Conservation (phyloP, 352 stramenopile genomes). For the Phytophthora citrophthora region DNA sequence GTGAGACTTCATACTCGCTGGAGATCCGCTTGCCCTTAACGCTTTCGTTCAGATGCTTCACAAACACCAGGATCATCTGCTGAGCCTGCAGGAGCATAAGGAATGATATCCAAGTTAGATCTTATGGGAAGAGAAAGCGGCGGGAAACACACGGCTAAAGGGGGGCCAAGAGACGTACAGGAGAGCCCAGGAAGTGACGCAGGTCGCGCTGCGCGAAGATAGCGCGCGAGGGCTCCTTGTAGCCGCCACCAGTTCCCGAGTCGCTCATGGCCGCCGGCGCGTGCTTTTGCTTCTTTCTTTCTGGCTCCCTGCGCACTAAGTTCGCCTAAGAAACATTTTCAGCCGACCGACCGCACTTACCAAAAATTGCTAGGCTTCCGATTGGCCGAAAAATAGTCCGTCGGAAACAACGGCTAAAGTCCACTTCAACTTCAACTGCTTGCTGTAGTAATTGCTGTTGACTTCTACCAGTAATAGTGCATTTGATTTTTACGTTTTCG, state of each 20-base stretch:
- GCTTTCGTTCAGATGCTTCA: conserved; percentile 85
- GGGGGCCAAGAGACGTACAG: conserved; percentile 36
- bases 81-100: conserved; percentile 52
- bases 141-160: neutral
- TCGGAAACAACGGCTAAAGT: no score
- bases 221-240: conserved; percentile 66
- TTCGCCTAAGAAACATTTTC: no score
- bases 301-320: conserved; percentile 12
- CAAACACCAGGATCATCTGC: conserved; percentile 83
- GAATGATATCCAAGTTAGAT: conserved; percentile 6
- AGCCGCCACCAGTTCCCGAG: conserved; percentile 31
- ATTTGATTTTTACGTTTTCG: conserved; percentile 13
- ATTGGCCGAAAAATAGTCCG: no score
- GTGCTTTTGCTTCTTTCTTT: conserved; percentile 36
- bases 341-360: no score
- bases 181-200: conserved; percentile 70
- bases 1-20: conserved; percentile 67
- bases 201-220: conserved; percentile 84
- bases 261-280: conserved; percentile 29
- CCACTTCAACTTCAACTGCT: conserved; percentile 16
- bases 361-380: no score
- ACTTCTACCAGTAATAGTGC: conserved; percentile 19
- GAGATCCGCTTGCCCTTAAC: conserved; percentile 69
- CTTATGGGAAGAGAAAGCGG: neutral
- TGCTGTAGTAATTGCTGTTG: no score